phyloP scores from a whole-genome alignment of 441 rosid genomes.

The Kokia cookei region DNA sequence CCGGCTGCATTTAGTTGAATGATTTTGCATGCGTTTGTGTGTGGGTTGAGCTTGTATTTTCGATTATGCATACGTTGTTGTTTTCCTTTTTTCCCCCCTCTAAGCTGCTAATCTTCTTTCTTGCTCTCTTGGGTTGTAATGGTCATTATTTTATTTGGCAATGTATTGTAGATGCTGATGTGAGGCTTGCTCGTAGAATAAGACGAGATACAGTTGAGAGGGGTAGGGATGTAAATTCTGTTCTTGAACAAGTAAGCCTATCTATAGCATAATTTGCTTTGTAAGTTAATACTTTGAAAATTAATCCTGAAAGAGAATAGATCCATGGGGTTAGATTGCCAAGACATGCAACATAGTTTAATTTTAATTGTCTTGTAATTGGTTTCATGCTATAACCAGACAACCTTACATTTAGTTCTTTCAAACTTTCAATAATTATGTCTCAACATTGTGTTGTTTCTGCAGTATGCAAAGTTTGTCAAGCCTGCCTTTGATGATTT shows the following conservation, averaged over 20 bases:
- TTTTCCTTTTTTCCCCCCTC: background rate
- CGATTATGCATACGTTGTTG: background rate
- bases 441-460: background rate
- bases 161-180: constrained; percentile 76
- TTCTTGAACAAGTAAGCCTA: constrained; percentile 74
- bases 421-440: background rate
- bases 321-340: background rate
- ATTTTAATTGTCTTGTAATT: background rate
- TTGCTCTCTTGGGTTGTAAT: background rate
- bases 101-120: background rate
- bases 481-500: constrained; percentile 99
- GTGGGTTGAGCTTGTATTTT: background rate
- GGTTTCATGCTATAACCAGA: background rate
- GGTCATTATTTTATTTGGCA: constrained; percentile 13
- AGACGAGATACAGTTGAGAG: constrained; percentile 87
- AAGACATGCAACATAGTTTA: background rate
- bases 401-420: background rate
- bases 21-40: background rate
- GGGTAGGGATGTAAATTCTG: constrained; percentile 83
- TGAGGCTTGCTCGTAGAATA: constrained; percentile 93
- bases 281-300: background rate
- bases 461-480: constrained; percentile 96
- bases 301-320: background rate
- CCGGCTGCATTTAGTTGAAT: background rate
- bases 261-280: constrained; percentile 7